phyloP scores from a whole-genome alignment of 1,284 basidiomycete genomes.

The Ustanciosporium gigantosporum region DNA sequence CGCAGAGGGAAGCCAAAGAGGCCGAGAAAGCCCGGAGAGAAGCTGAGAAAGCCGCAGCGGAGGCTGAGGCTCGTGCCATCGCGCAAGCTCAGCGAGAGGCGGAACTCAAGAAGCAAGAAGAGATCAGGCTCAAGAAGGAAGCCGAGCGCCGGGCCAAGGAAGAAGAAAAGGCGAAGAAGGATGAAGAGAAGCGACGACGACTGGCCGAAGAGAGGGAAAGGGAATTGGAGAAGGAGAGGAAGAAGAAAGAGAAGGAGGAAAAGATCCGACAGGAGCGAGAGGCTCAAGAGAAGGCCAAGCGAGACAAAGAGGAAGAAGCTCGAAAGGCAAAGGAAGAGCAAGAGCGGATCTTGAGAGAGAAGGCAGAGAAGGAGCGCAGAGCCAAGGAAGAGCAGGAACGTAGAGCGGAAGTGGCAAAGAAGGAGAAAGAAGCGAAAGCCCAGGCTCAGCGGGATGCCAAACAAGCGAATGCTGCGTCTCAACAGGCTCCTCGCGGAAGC shows the following conservation, averaged over 20 bases:
- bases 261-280: slow-evolving; percentile 67
- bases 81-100: slow-evolving; percentile 68
- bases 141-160: slow-evolving; percentile 65
- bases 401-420: slow-evolving; percentile 29
- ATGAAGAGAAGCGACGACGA: slow-evolving; percentile 67
- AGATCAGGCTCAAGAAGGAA: slow-evolving; percentile 69
- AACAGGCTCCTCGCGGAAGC: slow-evolving; percentile 3
- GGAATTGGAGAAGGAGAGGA: slow-evolving; percentile 66
- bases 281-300: slow-evolving; percentile 58
- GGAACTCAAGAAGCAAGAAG: slow-evolving; percentile 66
- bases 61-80: slow-evolving; percentile 69
- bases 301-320: slow-evolving; percentile 63
- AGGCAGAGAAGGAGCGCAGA: slow-evolving; percentile 47
- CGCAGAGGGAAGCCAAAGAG: slow-evolving; percentile 82
- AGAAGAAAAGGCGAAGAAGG: slow-evolving; percentile 64
- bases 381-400: slow-evolving; percentile 36
- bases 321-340: slow-evolving; percentile 58
- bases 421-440: slow-evolving; percentile 51
- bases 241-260: slow-evolving; percentile 71
- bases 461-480: slow-evolving; percentile 44
- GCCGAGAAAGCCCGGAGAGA: slow-evolving; percentile 79
- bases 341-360: slow-evolving; percentile 66
- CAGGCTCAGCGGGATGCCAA: slow-evolving; percentile 65
- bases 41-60: slow-evolving; percentile 63
- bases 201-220: slow-evolving; percentile 64